Conservation (phyloP, 257 asterid genomes). For the Plectranthus barbatus region DNA sequence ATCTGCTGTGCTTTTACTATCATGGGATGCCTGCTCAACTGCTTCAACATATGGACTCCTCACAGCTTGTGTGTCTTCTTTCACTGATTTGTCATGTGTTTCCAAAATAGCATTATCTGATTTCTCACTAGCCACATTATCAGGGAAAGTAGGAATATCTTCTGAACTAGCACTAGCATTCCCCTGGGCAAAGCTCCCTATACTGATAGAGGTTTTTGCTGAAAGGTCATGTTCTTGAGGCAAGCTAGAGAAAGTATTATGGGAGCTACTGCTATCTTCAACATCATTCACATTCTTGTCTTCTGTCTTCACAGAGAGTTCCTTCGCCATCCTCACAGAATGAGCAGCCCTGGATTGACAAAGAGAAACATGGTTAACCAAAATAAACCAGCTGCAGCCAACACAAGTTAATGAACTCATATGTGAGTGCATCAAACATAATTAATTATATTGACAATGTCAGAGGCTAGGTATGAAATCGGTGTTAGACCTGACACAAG, state of each 20-base stretch:
- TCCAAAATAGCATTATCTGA: conserved; percentile 26
- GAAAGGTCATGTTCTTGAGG: conserved; percentile 86
- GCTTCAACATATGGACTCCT: conserved; percentile 44
- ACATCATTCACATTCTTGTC: conserved; percentile 67
- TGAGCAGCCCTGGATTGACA: conserved; percentile 77
- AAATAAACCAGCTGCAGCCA: conserved; percentile 8
- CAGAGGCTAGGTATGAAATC: conserved; percentile 4
- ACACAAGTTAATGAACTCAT: neutral
- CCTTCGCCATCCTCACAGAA: conserved; percentile 91
- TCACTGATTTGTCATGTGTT: conserved; percentile 36
- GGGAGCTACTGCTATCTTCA: conserved; percentile 79
- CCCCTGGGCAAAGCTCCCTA: conserved; percentile 78
- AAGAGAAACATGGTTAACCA: conserved; percentile 13
- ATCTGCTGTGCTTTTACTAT: conserved; percentile 41
- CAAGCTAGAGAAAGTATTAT: conserved; percentile 84
- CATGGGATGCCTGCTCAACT: conserved; percentile 45
- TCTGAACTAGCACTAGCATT: conserved; percentile 88
- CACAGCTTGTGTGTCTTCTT: conserved; percentile 37
- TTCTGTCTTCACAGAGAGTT: conserved; percentile 55
- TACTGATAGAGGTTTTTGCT: conserved; percentile 66
- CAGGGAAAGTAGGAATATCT: conserved; percentile 40
- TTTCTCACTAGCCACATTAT: conserved; percentile 30
- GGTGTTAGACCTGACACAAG: conserved; percentile 77
- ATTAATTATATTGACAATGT: neutral
- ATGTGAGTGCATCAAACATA: conserved; percentile 5